phyloP scores from a whole-genome alignment of 192 early-diverging fungal genomes.

The Coemansia sp. region DNA sequence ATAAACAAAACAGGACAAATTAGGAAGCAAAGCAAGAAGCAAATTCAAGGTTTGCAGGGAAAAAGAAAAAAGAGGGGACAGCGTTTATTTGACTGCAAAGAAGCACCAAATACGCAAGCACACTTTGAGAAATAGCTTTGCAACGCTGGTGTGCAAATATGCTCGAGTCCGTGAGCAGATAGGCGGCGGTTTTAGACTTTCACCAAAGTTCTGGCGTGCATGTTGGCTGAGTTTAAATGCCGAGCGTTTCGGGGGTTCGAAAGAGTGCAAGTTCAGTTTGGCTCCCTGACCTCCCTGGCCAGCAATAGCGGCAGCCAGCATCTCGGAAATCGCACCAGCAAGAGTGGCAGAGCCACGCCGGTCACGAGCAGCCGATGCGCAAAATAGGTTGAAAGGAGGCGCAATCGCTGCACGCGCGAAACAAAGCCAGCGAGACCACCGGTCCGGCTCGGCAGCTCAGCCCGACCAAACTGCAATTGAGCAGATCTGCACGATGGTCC shows the following conservation, averaged over 20 bases:
- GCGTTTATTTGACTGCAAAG: not conserved
- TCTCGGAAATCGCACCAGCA: not conserved
- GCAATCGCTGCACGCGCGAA: not conserved
- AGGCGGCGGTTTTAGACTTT: not conserved
- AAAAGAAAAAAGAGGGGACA: constrained; percentile 1
- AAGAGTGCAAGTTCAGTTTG: constrained; percentile 1
- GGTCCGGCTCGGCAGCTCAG: not conserved
- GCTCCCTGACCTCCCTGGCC: not conserved
- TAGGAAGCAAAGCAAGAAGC: not conserved
- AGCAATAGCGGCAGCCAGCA: not conserved
- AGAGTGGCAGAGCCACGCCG: not conserved
- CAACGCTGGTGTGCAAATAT: not conserved
- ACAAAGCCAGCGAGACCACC: not conserved
- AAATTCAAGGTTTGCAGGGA: constrained; percentile 10
- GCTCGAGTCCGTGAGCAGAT: not conserved
- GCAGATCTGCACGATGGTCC: not conserved
- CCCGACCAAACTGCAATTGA: not conserved
- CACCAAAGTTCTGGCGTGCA: not conserved
- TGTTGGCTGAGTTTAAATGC: not conserved
- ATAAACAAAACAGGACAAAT: constrained; percentile 3
- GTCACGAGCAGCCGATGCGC: not conserved
- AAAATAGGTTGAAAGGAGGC: not conserved
- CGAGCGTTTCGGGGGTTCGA: not conserved
- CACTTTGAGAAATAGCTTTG: not conserved
- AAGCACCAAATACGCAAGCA: not conserved